Percentiles rank a stretch among this genome's conserved stretches.
Conservation (phyloP, 1,284 basidiomycete genomes). For the Papiliotrema flavescens region DNA sequence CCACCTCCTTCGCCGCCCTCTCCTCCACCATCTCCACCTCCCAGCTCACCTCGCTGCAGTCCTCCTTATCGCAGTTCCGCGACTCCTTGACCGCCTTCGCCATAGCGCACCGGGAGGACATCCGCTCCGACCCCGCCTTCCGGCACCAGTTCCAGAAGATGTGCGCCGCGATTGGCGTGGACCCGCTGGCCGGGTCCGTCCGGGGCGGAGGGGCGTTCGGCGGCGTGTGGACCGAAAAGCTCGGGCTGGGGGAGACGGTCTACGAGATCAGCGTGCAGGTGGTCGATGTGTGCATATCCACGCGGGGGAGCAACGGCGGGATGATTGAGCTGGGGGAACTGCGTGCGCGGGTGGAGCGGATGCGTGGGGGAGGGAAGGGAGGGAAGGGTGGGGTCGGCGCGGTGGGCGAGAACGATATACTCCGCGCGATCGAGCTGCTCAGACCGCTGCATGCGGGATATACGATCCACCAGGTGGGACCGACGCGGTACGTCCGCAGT, state of each 20-base stretch:
- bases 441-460: conserved; percentile 86
- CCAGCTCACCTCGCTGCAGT: conserved; percentile 73
- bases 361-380: conserved; percentile 53
- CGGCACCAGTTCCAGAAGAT: conserved; percentile 92
- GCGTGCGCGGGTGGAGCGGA: conserved; percentile 67
- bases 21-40: conserved; percentile 71
- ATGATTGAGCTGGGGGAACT: conserved; percentile 86
- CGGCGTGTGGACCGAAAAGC: conserved; percentile 80
- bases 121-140: conserved; percentile 80
- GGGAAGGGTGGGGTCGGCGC: conserved; percentile 34
- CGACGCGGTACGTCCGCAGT: conserved; percentile 33
- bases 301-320: conserved; percentile 82
- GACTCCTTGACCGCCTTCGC: conserved; percentile 77
- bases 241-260: conserved; percentile 87
- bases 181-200: conserved; percentile 71
- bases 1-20: conserved; percentile 66
- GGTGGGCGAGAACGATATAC: conserved; percentile 77
- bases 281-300: conserved; percentile 91
- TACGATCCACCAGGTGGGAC: conserved; percentile 57
- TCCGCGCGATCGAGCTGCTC: conserved; percentile 79
- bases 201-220: not conserved
- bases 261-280: conserved; percentile 95
- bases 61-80: conserved; percentile 81
- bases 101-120: conserved; percentile 74
- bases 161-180: conserved; percentile 92